phyloP scores from a whole-genome alignment of 805 yeast genomes.

The Diddensiella caesifluorescens region DNA sequence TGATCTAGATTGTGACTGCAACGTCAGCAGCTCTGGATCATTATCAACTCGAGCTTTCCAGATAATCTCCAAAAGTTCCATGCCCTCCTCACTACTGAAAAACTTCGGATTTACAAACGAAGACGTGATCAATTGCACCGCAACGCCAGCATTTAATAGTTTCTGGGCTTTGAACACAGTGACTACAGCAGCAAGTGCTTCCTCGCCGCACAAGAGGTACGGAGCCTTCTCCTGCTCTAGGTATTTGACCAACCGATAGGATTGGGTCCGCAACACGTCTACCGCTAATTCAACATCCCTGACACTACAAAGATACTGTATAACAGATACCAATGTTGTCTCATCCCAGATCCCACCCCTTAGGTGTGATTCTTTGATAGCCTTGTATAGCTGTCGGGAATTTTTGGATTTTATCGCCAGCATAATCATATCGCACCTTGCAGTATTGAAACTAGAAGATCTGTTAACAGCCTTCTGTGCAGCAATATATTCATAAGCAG shows the following conservation, averaged over 20 bases:
- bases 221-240: neutral
- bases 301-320: constrained; percentile 10
- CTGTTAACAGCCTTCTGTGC: constrained; percentile 12
- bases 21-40: constrained; percentile 15
- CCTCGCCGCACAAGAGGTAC: constrained; percentile 6
- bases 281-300: constrained; percentile 26
- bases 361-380: constrained; percentile 28
- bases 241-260: constrained; percentile 12
- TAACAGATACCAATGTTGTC: constrained; percentile 23
- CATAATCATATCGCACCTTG: constrained; percentile 25
- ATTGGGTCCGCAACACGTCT: constrained; percentile 27
- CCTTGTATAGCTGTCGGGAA: constrained; percentile 23
- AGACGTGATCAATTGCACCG: constrained; percentile 16
- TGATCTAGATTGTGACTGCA: constrained; percentile 8
- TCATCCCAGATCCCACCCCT: constrained; percentile 29
- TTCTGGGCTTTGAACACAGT: constrained; percentile 5
- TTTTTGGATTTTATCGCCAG: constrained; percentile 20
- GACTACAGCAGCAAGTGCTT: constrained; percentile 11
- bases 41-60: constrained; percentile 20
- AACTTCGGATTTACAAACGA: constrained; percentile 17
- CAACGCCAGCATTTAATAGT: constrained; percentile 12
- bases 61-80: constrained; percentile 19
- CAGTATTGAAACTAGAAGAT: constrained; percentile 13
- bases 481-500: constrained; percentile 26
- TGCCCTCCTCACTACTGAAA: constrained; percentile 15